Evolutionary conservation across 1,139 yeast species (phyloP), one percentile per base, ranked within the genome.

Genomic region (Sugiyamaella pinicola): DNA sequence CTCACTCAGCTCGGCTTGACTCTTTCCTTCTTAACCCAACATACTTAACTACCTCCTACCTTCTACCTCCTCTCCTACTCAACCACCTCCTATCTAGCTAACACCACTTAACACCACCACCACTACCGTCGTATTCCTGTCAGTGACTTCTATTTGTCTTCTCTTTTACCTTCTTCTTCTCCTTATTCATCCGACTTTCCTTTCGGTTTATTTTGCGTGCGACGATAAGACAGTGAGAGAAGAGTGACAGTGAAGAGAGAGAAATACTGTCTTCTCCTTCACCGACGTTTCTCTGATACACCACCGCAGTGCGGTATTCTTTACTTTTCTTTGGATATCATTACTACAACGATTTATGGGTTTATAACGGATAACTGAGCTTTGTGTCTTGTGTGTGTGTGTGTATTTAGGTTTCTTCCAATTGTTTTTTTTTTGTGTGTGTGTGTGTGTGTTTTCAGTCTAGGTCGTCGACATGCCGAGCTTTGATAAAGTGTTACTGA

Each of bases 401-500:
- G 28, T 24, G 28, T 24, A 6, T 24, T 24, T 24, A 9, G 5
- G 28, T 24, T 24, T 5, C 28, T 24, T 24, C 28, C 28, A n/a
- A n/a, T n/a, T n/a, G n/a, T n/a, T n/a, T n/a, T n/a, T n/a, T n/a
- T n/a, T n/a, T n/a, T n/a, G n/a, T n/a, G n/a, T n/a, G n/a, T n/a
- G n/a, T n/a, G n/a, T n/a, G 28, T 24, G 28, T 24, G 28, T 24
- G 28, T 24, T 6, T 24, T 6, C 6, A 9, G 6, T 24, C 9
- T 24, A 24, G 28, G 28, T 24, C 28, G 8, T 19, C 35, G 31
- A 28, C 29, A 42, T 41, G 46, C 46, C 46, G 2, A 22, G 33
- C 26, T 24, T 40, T 13, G 44, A 28, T 17, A 43, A 31, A 8
- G 17, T 17, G 22, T 34, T 57, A 39, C 52, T 57, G 18, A 52